Conservation (phyloP, 108 stramenopile species). For the Nannochloropsis oceanica region DNA sequence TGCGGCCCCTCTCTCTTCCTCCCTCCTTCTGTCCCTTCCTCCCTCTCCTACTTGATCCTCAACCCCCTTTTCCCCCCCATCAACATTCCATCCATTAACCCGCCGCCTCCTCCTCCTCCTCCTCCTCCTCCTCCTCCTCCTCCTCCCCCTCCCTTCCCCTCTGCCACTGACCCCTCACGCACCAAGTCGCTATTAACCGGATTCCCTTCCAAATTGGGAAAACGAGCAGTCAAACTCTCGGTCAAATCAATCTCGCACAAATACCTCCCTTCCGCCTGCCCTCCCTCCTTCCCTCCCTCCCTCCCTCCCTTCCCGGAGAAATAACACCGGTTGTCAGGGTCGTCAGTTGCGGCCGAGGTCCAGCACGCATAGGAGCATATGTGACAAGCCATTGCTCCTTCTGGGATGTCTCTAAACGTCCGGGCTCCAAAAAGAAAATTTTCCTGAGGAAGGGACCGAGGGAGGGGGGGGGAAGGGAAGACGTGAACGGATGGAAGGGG, state of each 20-base stretch:
- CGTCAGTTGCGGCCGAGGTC: neutral
- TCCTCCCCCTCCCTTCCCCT: neutral
- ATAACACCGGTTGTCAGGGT: neutral
- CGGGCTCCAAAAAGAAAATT: neutral
- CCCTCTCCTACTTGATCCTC: neutral
- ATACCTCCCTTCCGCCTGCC: too few relatives aligned
- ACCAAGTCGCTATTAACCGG: neutral
- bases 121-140: too few relatives aligned
- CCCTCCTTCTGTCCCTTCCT: neutral
- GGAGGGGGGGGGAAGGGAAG: too few relatives aligned
- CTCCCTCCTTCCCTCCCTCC: neutral
- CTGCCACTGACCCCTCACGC: neutral
- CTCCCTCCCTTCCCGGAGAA: neutral
- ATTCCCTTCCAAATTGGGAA: neutral
- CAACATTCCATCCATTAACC: neutral
- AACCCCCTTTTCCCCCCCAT: neutral
- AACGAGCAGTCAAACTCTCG: neutral
- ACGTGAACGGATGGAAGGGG: too few relatives aligned
- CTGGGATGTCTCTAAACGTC: neutral
- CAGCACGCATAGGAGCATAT: neutral
- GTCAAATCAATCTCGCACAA: neutral
- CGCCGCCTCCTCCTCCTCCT: neutral
- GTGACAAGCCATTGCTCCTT: neutral
- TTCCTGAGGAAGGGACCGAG: neutral
- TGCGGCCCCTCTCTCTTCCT: neutral